Evolutionary conservation across 2,329 filamentous ascomycete genomes (phyloP), one percentile per base, ranked within the genome.

Genomic region (Cercospora brassicicola): DNA sequence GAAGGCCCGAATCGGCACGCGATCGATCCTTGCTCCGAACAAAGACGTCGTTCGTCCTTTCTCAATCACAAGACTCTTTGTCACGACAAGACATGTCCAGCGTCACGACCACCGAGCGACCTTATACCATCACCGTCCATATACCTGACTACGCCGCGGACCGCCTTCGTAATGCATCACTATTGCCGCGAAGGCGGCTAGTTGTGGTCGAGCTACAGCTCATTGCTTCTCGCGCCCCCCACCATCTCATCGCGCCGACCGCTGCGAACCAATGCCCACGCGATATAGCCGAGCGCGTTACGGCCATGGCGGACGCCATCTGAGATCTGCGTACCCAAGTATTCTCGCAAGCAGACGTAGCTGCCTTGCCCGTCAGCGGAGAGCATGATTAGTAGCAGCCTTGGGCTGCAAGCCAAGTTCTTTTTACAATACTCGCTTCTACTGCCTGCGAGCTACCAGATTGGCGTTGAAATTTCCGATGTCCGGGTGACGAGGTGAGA

Each of bases 211-310:
- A 62, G 57, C 59, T 51, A n/a, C 57, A 60, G 57, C 33, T 45
- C 57, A 20, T 51, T 62, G 36, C 59, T 62, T 31, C 59, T 62
- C 26, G 30, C 57, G 26, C 39, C 39, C 56, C 59, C 31, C 59
- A 45, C 39, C 59, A 45, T 62, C 59, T 36, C 59, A 23, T 51
- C 20, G 18, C 20, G 18, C 23, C 39, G 59, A 51, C 11, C 26
- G 23, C 59, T 62, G 59, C 59, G 59, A 62, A 62, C 59, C 59
- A 62, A 62, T 62, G 59, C 59, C 59, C 59, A 45, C 23, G 23
- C 59, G 39, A 15, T 39, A 10, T 62, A 45, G 13, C 26, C 59
- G 59, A 45, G 26, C 20, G 9, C n/a, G 8, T 39, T 28, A 39
- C 59, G 59, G 59, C 26, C 30, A 20, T 51, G 39, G 33, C 59